phyloP scores from a whole-genome alignment of 306 rosid species.

The Cyamopsis tetragonoloba region DNA sequence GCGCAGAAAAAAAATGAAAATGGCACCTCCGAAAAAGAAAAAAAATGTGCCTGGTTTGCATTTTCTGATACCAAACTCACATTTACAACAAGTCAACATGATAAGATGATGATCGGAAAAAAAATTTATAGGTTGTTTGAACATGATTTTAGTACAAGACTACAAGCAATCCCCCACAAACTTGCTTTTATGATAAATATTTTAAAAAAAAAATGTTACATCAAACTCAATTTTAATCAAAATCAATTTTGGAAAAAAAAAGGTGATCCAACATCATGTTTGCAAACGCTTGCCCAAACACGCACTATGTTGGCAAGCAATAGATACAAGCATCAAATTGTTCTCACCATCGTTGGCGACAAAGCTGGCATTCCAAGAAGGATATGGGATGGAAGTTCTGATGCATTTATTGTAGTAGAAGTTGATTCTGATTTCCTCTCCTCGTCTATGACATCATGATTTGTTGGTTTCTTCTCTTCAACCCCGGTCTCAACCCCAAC shows the following conservation, averaged over 20 bases:
- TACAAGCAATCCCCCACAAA: no score
- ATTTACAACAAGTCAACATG: no score
- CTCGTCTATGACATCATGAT: constrained; percentile 41
- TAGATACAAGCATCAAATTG: constrained; percentile 10
- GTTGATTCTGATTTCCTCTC: constrained; percentile 49
- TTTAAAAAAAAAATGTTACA: no score
- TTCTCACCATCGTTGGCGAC: constrained; percentile 93
- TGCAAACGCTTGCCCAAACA: no score
- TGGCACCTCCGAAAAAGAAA: constrained; percentile 19
- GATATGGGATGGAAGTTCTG: constrained; percentile 83
- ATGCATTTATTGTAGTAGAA: constrained; percentile 42
- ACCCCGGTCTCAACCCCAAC: constrained; percentile 40
- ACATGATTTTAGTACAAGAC: no score
- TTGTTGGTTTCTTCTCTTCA: constrained; percentile 40
- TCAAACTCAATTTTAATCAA: no score
- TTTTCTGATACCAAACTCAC: no score
- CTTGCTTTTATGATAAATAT: no score
- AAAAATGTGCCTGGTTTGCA: no score
- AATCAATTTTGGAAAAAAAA: no score
- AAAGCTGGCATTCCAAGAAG: constrained; percentile 90
- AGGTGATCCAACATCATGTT: no score
- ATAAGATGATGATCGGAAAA: constrained; percentile 23
- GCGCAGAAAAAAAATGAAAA: constrained; percentile 24
- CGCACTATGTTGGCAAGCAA: constrained; percentile 10
- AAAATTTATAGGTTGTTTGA: no score